Percentiles rank a stretch among this genome's conserved stretches.
Evolutionary conservation across 2,329 filamentous ascomycete species (phyloP).

Genomic region (Hysterium pulicare): DNA sequence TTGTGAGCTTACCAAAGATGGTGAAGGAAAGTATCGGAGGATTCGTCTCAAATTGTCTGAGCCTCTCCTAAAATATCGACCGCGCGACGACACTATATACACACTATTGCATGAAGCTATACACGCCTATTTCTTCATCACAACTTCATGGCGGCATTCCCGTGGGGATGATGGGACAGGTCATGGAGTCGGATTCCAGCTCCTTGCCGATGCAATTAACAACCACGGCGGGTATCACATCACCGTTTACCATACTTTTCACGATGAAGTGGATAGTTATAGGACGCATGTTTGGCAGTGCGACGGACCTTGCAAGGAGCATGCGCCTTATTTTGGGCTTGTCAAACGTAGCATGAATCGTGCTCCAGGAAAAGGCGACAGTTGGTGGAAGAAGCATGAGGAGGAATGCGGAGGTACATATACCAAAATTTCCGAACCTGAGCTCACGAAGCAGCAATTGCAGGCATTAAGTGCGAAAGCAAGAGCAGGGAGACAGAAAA

Average conservation of each 20-base stretch:
- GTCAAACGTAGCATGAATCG: slow-evolving; percentile 48
- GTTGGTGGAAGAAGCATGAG: slow-evolving; percentile 41
- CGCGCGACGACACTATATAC: slow-evolving; percentile 42
- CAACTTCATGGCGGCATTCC: slow-evolving; percentile 41
- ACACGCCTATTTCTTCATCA: slow-evolving; percentile 47
- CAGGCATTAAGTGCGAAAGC: slow-evolving; percentile 38
- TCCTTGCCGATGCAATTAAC: slow-evolving; percentile 45
- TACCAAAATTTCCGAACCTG: slow-evolving; percentile 41
- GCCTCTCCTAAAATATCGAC: slow-evolving; percentile 43
- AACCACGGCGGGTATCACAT: slow-evolving; percentile 41
- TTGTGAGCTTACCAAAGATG: slow-evolving; percentile 43
- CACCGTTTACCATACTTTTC: slow-evolving; percentile 44
- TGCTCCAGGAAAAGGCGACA: slow-evolving; percentile 40
- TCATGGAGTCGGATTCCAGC: slow-evolving; percentile 42
- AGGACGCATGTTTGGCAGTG: slow-evolving; percentile 46
- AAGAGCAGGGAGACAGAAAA: slow-evolving; percentile 43
- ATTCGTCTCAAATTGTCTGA: slow-evolving; percentile 45
- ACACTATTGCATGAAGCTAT: slow-evolving; percentile 46
- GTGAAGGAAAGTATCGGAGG: slow-evolving; percentile 34
- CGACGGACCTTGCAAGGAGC: slow-evolving; percentile 37
- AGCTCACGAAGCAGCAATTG: slow-evolving; percentile 41
- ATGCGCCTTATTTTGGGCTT: slow-evolving; percentile 42
- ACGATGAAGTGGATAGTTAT: slow-evolving; percentile 46
- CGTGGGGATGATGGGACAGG: slow-evolving; percentile 43
- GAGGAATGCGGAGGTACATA: slow-evolving; percentile 42